Evolutionary conservation across 73 alveolate genomes (phyloP), one percentile per base, ranked within the genome.

Genomic region (Diophrys appendiculata): DNA sequence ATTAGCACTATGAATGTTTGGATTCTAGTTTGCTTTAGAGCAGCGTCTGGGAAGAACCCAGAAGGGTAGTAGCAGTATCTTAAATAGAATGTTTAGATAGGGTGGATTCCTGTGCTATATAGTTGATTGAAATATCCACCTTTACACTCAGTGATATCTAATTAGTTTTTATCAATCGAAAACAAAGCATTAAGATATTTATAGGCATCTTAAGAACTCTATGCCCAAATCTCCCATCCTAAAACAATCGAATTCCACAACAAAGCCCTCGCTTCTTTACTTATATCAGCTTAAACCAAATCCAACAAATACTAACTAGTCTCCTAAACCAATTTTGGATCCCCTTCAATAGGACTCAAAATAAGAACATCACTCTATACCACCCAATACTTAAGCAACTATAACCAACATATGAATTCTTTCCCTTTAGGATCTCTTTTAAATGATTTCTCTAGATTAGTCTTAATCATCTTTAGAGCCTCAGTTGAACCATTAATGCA

Each of bases 401-500:
- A 54, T 1, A 29, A 25, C 25, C 60, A 43, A 18, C 5, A 18
- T 11, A 18, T 5, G 60, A 11, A 11, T 43, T 43, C n/a, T 43
- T 18, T 43, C n/a, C 18, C 60, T 5, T 43, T 43, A 18, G 18
- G 60, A 18, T 11, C 18, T 43, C n/a, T 18, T 11, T 43, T 43
- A n/a, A n/a, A n/a, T 52, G 65, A 13, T 52, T 52, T 52, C 65
- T 52, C n/a, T n/a, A n/a, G n/a, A n/a, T n/a, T n/a, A n/a, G n/a
- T n/a, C n/a, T n/a, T n/a, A n/a, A n/a, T n/a, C 69, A 25, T 53
- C 68, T 76, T 65, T 1, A 87, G 80, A 25, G 88, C 33, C 11
- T 75, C 65, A 30, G 30, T 34, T 31, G 68, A 54, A 54, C 94
- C 94, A 56, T 82, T 53, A 54, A 76, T 56, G 32, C 94, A 87